Percentiles rank a stretch among this genome's conserved stretches.
Evolutionary conservation across 768 basidiomycete species (phyloP).

Genomic region (Russula sp.): DNA sequence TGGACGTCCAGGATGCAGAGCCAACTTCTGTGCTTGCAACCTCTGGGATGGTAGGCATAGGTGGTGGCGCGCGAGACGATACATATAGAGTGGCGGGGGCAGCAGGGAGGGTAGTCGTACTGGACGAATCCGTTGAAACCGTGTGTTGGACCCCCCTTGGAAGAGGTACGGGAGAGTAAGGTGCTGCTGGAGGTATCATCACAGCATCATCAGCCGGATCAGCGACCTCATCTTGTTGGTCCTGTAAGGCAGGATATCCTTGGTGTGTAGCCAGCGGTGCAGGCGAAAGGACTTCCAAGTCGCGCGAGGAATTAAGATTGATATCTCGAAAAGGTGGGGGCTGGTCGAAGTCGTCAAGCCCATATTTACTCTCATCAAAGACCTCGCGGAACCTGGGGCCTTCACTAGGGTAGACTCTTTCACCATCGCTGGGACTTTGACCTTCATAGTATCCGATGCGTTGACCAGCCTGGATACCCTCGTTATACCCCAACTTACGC

Average conservation of each 20-base stretch:
- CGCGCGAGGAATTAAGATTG: neutral
- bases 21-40: conserved; percentile 19
- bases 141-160: neutral
- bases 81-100: neutral
- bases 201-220: neutral
- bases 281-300: neutral
- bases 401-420: neutral
- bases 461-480: conserved; percentile 33
- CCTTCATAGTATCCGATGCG: conserved; percentile 20
- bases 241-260: conserved; percentile 1
- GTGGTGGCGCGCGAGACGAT: conserved; percentile 9
- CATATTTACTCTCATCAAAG: conserved; percentile 8
- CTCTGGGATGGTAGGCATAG: conserved; percentile 23
- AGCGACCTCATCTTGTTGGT: neutral
- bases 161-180: neutral
- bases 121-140: conserved; percentile 10
- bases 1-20: conserved; percentile 3
- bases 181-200: neutral
- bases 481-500: conserved; percentile 35
- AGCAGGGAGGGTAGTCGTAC: conserved; percentile 21
- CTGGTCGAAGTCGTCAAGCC: conserved; percentile 13
- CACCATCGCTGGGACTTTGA: neutral
- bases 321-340: conserved; percentile 1
- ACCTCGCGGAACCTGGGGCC: conserved; percentile 13
- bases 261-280: conserved; percentile 1